A percentile compares a stretch with the other conserved stretches of the same genome.
phyloP scores from a whole-genome alignment of 768 basidiomycete genomes.

The Daedaleopsis sinensis region DNA sequence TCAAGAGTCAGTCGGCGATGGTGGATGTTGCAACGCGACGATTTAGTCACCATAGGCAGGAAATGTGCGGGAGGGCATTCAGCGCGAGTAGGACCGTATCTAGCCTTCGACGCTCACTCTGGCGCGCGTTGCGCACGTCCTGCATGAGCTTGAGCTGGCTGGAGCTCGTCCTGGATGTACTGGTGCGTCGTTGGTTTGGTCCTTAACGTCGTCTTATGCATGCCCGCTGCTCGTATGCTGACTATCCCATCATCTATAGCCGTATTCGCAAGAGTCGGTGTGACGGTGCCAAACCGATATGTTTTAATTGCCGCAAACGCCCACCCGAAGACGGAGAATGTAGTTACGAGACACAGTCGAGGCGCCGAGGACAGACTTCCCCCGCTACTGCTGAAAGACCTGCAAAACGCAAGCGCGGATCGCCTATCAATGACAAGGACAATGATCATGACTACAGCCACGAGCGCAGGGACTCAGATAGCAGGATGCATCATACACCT shows the following conservation, averaged over 20 bases:
- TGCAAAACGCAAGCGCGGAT: background rate
- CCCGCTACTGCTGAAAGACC: background rate
- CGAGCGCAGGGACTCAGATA: background rate
- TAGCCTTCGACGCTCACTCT: too few relatives aligned
- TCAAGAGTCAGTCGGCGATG: too few relatives aligned
- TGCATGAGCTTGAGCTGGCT: too few relatives aligned
- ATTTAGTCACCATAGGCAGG: too few relatives aligned
- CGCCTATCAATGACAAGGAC: background rate
- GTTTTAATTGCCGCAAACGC: constrained; percentile 15
- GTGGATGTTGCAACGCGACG: too few relatives aligned
- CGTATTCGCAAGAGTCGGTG: constrained; percentile 12
- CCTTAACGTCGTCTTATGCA: too few relatives aligned
- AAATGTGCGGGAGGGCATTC: too few relatives aligned
- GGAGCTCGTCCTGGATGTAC: too few relatives aligned
- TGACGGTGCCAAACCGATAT: constrained; percentile 16
- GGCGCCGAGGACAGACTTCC: constrained; percentile 16
- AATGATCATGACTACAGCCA: background rate
- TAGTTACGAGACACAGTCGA: constrained; percentile 13
- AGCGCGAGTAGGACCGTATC: too few relatives aligned
- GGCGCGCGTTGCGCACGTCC: too few relatives aligned
- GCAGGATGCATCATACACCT: constrained; percentile 55
- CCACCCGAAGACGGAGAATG: constrained; percentile 15
- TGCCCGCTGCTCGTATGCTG: too few relatives aligned
- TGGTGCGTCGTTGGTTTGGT: too few relatives aligned
- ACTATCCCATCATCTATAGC: background rate